A percentile compares a stretch with the other conserved stretches of the same genome.
phyloP scores from a whole-genome alignment of 495 filamentous ascomycete genomes.

The Penicillium salamii region DNA sequence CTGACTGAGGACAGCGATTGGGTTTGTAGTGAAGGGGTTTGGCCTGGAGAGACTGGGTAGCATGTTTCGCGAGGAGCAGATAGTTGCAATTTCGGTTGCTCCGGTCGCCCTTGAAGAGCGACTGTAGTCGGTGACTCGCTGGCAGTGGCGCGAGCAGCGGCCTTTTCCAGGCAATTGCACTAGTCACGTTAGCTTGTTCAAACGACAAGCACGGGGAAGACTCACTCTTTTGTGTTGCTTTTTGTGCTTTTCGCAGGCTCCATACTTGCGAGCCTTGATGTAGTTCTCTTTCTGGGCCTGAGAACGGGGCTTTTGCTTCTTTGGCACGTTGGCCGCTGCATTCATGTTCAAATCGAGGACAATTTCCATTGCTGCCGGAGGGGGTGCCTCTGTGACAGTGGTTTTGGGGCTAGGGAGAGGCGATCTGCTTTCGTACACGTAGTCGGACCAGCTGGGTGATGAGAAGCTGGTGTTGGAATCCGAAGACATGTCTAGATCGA shows the following conservation, averaged over 20 bases:
- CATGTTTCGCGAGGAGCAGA: conserved; percentile 11
- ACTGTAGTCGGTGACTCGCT: conserved; percentile 16
- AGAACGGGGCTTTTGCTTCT: conserved; percentile 46
- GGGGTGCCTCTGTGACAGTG: conserved; percentile 12
- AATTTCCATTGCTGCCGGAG: conserved; percentile 33
- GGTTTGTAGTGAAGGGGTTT: conserved; percentile 4
- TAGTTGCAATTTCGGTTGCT: background rate
- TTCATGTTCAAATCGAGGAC: conserved; percentile 52
- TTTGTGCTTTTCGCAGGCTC: conserved; percentile 47
- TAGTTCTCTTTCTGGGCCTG: conserved; percentile 48
- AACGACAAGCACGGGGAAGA: conserved; percentile 1
- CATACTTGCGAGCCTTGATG: conserved; percentile 46
- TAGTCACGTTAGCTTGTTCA: conserved; percentile 23
- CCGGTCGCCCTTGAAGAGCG: conserved; percentile 10
- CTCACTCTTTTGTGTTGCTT: conserved; percentile 49
- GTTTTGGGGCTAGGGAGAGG: conserved; percentile 21
- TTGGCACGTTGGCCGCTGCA: conserved; percentile 39
- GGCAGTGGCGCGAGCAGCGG: conserved; percentile 22
- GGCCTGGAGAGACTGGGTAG: conserved; percentile 11
- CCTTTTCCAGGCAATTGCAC: conserved; percentile 48
- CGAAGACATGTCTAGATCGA: conserved; percentile 29
- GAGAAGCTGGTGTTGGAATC: conserved; percentile 38
- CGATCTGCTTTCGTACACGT: conserved; percentile 27
- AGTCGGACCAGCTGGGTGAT: conserved; percentile 37
- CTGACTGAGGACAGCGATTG: conserved; percentile 3